Evolutionary conservation across 2,329 filamentous ascomycete species (phyloP), one percentile per base, ranked within the genome.

Genomic region (Neofusicoccum laricinum): DNA sequence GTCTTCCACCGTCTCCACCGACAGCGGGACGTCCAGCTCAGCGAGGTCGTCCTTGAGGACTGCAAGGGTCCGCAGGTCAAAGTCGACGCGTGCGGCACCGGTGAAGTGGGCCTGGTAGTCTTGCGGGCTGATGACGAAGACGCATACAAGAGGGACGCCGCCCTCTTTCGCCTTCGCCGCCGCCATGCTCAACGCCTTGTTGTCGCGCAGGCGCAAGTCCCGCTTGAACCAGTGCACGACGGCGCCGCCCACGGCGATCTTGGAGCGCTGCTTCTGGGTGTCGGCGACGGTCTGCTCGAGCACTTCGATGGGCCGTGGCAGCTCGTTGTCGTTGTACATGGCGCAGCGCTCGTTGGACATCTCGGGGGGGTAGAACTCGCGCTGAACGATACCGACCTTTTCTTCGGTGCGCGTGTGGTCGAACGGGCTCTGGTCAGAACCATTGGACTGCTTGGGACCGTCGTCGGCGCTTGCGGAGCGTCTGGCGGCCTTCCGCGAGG

Each of bases 171-270:
- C 91, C 55, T 84, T 82, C 64, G 87, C 78, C 63, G 85, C 87
- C 0, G 93, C 93, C 66, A 88, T 76, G 38, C 85, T 83, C 25
- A 97, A 76, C 0, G 86, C 86, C 8, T 85, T 89, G 73, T 96
- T 97, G 74, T 97, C 93, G 0, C 78, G 76, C 1, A 85, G 82
- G 2, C 93, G 85, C 58, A 96, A 77, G 74, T 97, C 93, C 71
- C 86, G 87, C 77, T 95, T 96, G 81, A 94, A 97, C 93, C 93
- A 97, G 77, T 96, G 91, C 0, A 96, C 85, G 0, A 96, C 89
- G 0, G 88, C 86, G 15, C 85, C 79, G 34, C 85, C 85, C 0
- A 83, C 78, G 1, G 78, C 67, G 12, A 90, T 82, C 1, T 78
- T 75, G 32, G 81, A 79, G 8, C 90, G 83, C 40, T 77, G 74